Conservation (phyloP, 176 grass and related monocot genomes). For the Alloteropsis semialata region DNA sequence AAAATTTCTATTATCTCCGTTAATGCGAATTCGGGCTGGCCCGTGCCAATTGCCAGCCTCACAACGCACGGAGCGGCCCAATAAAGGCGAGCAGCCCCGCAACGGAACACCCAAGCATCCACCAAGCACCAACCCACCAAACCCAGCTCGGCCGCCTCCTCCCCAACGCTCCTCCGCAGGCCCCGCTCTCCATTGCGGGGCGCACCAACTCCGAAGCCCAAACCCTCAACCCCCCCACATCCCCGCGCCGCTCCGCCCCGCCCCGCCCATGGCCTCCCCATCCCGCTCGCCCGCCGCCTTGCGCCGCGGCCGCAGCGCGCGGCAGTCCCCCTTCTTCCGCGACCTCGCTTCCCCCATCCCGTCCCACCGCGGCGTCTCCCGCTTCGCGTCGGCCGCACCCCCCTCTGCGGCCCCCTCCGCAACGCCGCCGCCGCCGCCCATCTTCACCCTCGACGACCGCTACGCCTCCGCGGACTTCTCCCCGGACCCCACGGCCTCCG, state of each 20-base stretch:
- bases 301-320: constrained; percentile 30
- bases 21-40: neutral
- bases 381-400: constrained; percentile 29
- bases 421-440: constrained; percentile 52
- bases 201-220: constrained; percentile 10
- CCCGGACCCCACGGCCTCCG: constrained; percentile 55
- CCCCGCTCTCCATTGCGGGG: neutral
- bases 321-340: constrained; percentile 72
- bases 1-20: neutral
- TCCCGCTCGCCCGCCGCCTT: constrained; percentile 36
- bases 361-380: constrained; percentile 45
- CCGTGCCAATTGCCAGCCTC: neutral
- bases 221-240: constrained; percentile 14
- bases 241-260: neutral
- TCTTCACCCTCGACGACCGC: constrained; percentile 84
- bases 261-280: constrained; percentile 22
- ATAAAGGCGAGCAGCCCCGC: constrained; percentile 7
- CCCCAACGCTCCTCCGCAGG: neutral
- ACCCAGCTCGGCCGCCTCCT: neutral
- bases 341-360: constrained; percentile 67
- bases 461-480: constrained; percentile 54
- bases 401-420: constrained; percentile 1
- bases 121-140: neutral
- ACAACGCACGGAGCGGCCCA: neutral
- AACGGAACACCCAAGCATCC: neutral